A percentile compares a stretch with the other conserved stretches of the same genome.
Conservation (phyloP, 1,139 yeast genomes). For the Blastobotrys illinoisensis region DNA sequence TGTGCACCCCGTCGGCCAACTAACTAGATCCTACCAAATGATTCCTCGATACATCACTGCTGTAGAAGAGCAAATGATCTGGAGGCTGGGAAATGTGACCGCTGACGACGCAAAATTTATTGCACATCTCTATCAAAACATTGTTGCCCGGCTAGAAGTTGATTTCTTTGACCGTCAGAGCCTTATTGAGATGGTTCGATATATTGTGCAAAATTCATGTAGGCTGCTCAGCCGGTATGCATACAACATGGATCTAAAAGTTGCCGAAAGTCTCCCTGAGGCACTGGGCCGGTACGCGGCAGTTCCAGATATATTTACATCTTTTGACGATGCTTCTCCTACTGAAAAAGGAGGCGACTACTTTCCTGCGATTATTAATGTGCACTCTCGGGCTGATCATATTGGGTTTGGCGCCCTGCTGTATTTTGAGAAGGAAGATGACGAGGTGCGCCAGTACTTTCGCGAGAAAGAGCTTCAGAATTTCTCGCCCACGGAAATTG, state of each 20-base stretch:
- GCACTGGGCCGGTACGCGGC: neutral
- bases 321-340: neutral
- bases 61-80: neutral
- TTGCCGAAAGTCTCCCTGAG: neutral
- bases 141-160: neutral
- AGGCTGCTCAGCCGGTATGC: neutral
- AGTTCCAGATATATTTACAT: neutral
- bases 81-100: neutral
- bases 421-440: neutral
- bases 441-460: neutral
- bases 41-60: neutral
- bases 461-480: neutral
- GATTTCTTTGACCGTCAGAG: neutral
- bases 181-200: neutral
- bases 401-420: neutral
- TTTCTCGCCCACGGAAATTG: neutral
- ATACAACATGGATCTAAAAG: neutral
- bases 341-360: neutral
- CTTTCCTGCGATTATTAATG: neutral
- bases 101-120: neutral
- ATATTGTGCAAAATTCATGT: neutral
- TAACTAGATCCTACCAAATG: neutral
- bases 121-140: neutral
- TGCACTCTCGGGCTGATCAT: neutral
- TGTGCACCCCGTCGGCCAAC: neutral